Evolutionary conservation across 2,329 filamentous ascomycete genomes (phyloP), one percentile per base, ranked within the genome.

Genomic region (Fusarium sp.): DNA sequence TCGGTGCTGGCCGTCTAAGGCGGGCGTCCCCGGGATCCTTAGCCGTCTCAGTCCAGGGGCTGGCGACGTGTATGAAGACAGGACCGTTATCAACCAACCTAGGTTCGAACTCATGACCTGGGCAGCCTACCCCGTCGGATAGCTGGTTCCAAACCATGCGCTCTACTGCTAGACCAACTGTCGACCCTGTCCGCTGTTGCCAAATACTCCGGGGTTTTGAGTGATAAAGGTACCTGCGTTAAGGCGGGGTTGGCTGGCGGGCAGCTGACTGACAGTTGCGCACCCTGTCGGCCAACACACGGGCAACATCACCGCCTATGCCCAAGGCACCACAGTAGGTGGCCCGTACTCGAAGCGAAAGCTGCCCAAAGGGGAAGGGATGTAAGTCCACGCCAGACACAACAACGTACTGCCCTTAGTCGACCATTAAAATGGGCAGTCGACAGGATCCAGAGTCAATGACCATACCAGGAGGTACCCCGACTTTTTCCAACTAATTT

Each of bases 31-130:
- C 64, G 31, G 22, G 9, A 9, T 24, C 31, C 40, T 33, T 42
- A 31, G 22, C 22, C 29, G 35, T 29, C 31, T 59, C 49, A 53
- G 49, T 53, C 70, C 69, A 77, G 76, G 76, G 76, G 73, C 51
- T 62, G 66, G 72, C 58, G 63, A 63, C 63, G 76, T 75, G 17
- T 78, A 75, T 77, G 76, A 77, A 64, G 64, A 42, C 29, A 57
- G 46, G 35, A 24, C 36, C 44, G 27, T 38, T 35, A 12, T 31
- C 24, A 12, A 3, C 24, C 17, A 16, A 33, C 31, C 49, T 35
- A 42, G 67, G 31, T 29, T 67, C 51, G 59, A 75, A 67, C 67
- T 27, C 63, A 40, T 36, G 36, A 12, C 29, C n/a, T 46, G 51
- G 40, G 40, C 53, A 40, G 56, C 57, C 53, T 65, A 60, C 59